These are phyloP conservation scores for Fusarium protoensiforme DNA, from an alignment of 2,329 filamentous ascomycete genomes.

Conservation along the genomic window DNA sequence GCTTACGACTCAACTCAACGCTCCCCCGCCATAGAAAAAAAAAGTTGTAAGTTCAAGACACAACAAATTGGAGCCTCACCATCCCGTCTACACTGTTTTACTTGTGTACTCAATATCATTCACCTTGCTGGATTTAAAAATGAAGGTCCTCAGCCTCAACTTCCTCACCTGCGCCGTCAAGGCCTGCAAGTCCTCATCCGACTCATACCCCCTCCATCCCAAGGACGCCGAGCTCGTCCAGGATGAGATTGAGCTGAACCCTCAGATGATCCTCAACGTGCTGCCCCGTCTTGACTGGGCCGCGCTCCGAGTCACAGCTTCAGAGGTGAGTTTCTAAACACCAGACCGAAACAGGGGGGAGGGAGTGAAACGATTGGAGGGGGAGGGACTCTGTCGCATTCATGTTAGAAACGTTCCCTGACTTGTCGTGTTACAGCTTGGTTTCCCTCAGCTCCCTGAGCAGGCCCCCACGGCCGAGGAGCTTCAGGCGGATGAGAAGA, in stretches of 20 bases:
- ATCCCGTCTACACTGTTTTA: not conserved
- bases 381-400: not conserved
- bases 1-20: slow-evolving; percentile 7
- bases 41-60: slow-evolving; percentile 46
- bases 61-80: slow-evolving; percentile 4
- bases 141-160: slow-evolving; percentile 97
- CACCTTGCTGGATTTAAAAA: slow-evolving; percentile 50
- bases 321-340: slow-evolving; percentile 69
- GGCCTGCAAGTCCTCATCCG: slow-evolving; percentile 83
- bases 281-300: slow-evolving; percentile 90
- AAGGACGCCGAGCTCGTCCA: slow-evolving; percentile 91
- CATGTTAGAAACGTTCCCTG: slow-evolving; percentile 10
- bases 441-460: slow-evolving; percentile 78
- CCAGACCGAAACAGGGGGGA: not conserved
- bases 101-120: not conserved
- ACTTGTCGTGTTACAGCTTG: slow-evolving; percentile 66
- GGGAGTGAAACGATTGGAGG: not conserved
- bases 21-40: slow-evolving; percentile 39
- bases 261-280: slow-evolving; percentile 84
- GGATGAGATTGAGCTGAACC: slow-evolving; percentile 85
- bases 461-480: slow-evolving; percentile 71
- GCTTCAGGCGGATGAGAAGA: slow-evolving; percentile 73
- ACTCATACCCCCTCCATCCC: slow-evolving; percentile 91
- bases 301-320: slow-evolving; percentile 78
- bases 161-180: slow-evolving; percentile 98